These are phyloP conservation scores for Phytopythium helicoides DNA, from an alignment of 352 stramenopile genomes.

Conservation along the genomic window DNA sequence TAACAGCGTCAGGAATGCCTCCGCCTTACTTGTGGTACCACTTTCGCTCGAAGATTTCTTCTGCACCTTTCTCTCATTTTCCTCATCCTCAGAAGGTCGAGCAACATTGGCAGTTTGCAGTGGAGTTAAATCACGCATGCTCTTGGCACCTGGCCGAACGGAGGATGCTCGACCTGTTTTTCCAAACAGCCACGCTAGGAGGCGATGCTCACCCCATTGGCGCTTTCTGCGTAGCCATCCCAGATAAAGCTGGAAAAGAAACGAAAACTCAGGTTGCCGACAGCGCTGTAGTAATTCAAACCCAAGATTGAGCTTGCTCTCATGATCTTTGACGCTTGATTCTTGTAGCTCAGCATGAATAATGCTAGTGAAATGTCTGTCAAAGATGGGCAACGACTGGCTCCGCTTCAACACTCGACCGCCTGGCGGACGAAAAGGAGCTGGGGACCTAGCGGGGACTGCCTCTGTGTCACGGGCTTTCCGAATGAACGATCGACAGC, in stretches of 20 bases:
- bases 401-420: slow-evolving; percentile 55
- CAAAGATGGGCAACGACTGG: slow-evolving; percentile 61
- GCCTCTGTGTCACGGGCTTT: not conserved
- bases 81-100: not conserved
- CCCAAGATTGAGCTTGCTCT: slow-evolving; percentile 51
- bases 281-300: slow-evolving; percentile 55
- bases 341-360: slow-evolving; percentile 50
- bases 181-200: not conserved
- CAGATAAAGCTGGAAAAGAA: slow-evolving; percentile 47
- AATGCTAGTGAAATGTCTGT: slow-evolving; percentile 54
- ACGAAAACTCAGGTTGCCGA: slow-evolving; percentile 54
- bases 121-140: slow-evolving; percentile 1
- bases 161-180: not conserved
- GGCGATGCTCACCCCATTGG: not conserved
- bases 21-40: slow-evolving; percentile 19
- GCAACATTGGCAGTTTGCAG: slow-evolving; percentile 2
- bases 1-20: slow-evolving; percentile 56
- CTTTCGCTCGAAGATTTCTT: not conserved
- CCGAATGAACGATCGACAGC: not conserved
- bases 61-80: not conserved
- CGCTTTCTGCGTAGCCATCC: slow-evolving; percentile 30
- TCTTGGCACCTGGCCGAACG: not conserved
- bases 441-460: not conserved
- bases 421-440: not conserved
- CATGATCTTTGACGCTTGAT: slow-evolving; percentile 58